Evolutionary conservation across 176 grass and related monocot species (phyloP), one percentile per base, ranked within the genome.

Genomic region (Bonia amplexicaulis): DNA sequence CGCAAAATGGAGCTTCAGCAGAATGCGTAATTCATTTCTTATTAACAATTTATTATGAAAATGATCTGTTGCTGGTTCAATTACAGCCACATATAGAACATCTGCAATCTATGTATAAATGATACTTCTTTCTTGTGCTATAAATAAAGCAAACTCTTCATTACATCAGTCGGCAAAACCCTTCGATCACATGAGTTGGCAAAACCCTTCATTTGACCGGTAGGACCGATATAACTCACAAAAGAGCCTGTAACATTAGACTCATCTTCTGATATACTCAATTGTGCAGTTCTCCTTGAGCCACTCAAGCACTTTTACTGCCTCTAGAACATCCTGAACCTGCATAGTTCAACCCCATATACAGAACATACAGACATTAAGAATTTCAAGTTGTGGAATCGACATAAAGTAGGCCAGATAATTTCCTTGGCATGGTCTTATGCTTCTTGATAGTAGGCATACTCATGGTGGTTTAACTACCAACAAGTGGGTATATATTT

Each of bases 301-400:
- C 93, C 93, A 99, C 76, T 99, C 93, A 16, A 99, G 90, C 52
- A 96, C 96, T 86, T 95, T 94, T 6, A 93, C 93, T 48, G 86
- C 93, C 84, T 95, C 91, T 22, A 98, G 82, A 71, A 95, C 91
- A 82, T 96, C 91, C 48, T 93, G 81, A 54, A 99, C 90, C 93
- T 98, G 77, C 14, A 77, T 54, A 19, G 16, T 47, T 85, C 9
- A 68, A 39, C 45, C 17, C n/a, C 71, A 51, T 61, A 62, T 19
- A 42, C 2, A 55, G n/a, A 55, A 42, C 49, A 49, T 46, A 77
- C 0, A 52, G 1, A 37, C 51, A 52, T n/a, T 41, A 20, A 69
- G 29, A 48, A 40, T 62, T 82, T 77, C 15, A 9, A 40, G 45
- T n/a, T 7, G 23, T 27, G 52, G 29, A n/a, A 69, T 55, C 17